These are phyloP conservation scores for Phytophthora tubulina DNA, from an alignment of 352 stramenopile species.

Conservation along the genomic window DNA sequence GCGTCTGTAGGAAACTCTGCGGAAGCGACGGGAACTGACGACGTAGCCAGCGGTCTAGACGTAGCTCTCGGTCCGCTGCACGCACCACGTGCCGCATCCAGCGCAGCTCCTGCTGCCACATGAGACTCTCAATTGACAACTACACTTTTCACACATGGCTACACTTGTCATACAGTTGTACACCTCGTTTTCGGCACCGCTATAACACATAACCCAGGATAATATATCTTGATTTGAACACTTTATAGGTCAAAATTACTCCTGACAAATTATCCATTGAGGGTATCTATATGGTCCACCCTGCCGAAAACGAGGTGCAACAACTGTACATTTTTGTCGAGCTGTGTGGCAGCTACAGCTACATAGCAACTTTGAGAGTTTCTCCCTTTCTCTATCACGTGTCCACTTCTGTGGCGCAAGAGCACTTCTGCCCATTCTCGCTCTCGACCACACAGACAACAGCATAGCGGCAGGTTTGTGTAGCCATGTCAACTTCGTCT, in stretches of 20 bases:
- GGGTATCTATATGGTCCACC: too few relatives aligned
- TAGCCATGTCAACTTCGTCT: constrained; percentile 4
- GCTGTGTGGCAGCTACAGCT: not conserved
- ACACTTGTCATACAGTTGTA: too few relatives aligned
- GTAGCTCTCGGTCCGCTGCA: constrained; percentile 63
- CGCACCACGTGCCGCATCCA: constrained; percentile 64
- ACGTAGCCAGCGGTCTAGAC: constrained; percentile 73
- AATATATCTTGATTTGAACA: too few relatives aligned
- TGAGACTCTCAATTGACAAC: not conserved
- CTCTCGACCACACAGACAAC: not conserved
- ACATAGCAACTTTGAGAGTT: not conserved
- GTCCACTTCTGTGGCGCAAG: constrained; percentile 13
- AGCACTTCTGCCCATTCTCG: constrained; percentile 7
- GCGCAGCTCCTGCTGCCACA: constrained; percentile 54
- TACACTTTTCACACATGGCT: not conserved
- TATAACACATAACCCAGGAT: too few relatives aligned
- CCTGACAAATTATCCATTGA: too few relatives aligned
- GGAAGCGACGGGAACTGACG: constrained; percentile 60
- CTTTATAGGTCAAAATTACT: too few relatives aligned
- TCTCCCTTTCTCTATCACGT: not conserved
- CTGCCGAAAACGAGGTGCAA: too few relatives aligned
- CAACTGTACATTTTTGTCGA: not conserved
- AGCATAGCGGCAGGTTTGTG: constrained; percentile 30
- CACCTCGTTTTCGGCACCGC: too few relatives aligned
- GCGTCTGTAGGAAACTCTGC: constrained; percentile 70